These are phyloP conservation scores for Trypanosoma avium DNA, from an alignment of 208 protist genomes.

Conservation along the genomic window DNA sequence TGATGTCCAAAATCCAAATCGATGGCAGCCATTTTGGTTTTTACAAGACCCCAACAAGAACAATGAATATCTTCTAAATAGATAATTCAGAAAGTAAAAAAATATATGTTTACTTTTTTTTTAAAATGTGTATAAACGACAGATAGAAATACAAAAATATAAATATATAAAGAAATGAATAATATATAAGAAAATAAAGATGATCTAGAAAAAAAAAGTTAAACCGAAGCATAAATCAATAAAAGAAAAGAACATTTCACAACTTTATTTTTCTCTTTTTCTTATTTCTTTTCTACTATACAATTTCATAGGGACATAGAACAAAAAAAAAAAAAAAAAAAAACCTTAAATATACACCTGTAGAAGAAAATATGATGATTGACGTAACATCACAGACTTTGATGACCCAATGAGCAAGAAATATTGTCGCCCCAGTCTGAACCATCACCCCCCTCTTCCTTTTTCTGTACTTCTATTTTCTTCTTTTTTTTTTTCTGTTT, in stretches of 20 bases:
- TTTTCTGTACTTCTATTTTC: background rate
- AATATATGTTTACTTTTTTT: no score
- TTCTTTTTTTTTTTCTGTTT: background rate
- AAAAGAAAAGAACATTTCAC: constrained; percentile 4
- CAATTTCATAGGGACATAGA: background rate
- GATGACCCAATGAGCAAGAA: constrained; percentile 28
- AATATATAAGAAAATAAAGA: constrained; percentile 19
- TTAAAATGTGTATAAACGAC: background rate
- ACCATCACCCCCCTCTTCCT: background rate
- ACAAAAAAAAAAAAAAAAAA: background rate
- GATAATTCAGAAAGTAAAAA: background rate
- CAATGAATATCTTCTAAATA: constrained; percentile 6
- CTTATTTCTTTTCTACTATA: constrained; percentile 4
- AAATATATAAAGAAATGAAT: constrained; percentile 7
- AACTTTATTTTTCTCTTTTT: constrained; percentile 15
- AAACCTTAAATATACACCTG: no score
- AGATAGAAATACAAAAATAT: constrained; percentile 1
- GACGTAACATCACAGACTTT: constrained; percentile 41
- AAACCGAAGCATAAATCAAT: constrained; percentile 21
- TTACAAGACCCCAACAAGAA: constrained; percentile 24
- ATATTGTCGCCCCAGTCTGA: constrained; percentile 33
- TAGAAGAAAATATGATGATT: constrained; percentile 27
- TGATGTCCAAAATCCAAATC: constrained; percentile 55
- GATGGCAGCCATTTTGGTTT: constrained; percentile 88
- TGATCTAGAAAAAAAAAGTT: background rate